Conservation (phyloP, 768 basidiomycete genomes). For the Psilocybe subaeruginosa region DNA sequence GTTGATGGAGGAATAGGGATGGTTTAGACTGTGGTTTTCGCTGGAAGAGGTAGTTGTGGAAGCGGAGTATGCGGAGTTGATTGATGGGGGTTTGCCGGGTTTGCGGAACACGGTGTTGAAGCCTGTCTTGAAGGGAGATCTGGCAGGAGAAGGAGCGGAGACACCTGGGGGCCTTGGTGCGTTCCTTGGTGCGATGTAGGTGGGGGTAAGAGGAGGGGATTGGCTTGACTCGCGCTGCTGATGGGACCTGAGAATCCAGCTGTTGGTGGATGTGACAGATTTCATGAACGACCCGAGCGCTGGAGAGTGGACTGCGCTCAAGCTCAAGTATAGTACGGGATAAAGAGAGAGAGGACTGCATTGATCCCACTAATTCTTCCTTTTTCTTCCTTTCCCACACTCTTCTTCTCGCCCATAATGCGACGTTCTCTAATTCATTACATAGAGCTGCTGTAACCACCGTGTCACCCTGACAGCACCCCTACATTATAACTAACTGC, state of each 20-base stretch:
- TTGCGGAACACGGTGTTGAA: constrained; percentile 60
- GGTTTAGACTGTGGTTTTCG: constrained; percentile 39
- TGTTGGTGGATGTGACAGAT: constrained; percentile 31
- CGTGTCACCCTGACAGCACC: background rate
- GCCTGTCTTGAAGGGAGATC: constrained; percentile 38
- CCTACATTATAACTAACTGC: too few species aligned
- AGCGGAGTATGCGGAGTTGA: constrained; percentile 53
- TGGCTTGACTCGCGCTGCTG: constrained; percentile 36
- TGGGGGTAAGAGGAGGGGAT: constrained; percentile 44
- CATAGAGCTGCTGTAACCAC: background rate
- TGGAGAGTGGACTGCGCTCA: background rate
- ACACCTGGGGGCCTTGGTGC: constrained; percentile 36
- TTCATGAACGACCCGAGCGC: constrained; percentile 33
- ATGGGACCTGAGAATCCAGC: constrained; percentile 44
- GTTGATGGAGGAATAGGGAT: constrained; percentile 64
- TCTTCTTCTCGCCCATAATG: background rate
- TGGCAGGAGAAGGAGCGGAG: constrained; percentile 18
- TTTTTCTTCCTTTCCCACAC: constrained; percentile 14
- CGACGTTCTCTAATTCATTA: too few species aligned
- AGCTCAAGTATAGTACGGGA: background rate
- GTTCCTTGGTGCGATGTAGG: constrained; percentile 41
- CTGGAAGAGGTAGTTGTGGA: constrained; percentile 40
- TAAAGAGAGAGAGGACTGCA: constrained; percentile 1
- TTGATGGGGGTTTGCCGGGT: constrained; percentile 45
- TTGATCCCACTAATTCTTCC: constrained; percentile 8